These are phyloP conservation scores for Hysterium pulicare DNA, from an alignment of 2,329 filamentous ascomycete genomes.

Conservation along the genomic window DNA sequence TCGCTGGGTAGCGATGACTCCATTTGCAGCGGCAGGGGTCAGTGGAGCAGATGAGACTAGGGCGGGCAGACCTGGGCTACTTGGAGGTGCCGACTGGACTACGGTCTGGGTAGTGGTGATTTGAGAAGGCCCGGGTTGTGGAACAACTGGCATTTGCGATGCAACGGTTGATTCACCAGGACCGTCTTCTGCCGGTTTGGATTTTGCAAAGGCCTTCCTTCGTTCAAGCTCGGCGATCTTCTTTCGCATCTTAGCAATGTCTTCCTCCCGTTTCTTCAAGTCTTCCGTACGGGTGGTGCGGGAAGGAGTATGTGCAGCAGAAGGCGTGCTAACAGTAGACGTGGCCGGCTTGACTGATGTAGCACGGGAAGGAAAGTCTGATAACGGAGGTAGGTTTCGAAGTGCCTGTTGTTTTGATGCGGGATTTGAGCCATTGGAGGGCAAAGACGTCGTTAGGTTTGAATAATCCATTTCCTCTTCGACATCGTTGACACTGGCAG, in stretches of 20 bases:
- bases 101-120: background rate
- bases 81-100: background rate
- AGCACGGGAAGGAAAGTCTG: slow-evolving; percentile 25
- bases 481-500: slow-evolving; percentile 64
- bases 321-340: slow-evolving; percentile 28
- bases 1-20: background rate
- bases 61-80: background rate
- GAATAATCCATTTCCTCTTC: slow-evolving; percentile 49
- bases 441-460: background rate
- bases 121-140: background rate
- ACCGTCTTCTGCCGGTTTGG: slow-evolving; percentile 5
- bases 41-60: background rate
- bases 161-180: slow-evolving; percentile 6
- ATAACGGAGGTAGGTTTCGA: slow-evolving; percentile 14
- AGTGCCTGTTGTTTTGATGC: slow-evolving; percentile 7
- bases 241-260: slow-evolving; percentile 47
- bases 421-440: background rate
- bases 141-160: background rate
- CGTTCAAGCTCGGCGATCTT: slow-evolving; percentile 46
- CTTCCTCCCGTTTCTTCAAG: slow-evolving; percentile 46
- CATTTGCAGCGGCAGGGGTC: background rate
- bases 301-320: slow-evolving; percentile 35
- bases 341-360: slow-evolving; percentile 17
- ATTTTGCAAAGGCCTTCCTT: slow-evolving; percentile 7
- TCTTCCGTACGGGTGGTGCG: slow-evolving; percentile 39